Evolutionary conservation across 2,329 filamentous ascomycete species (phyloP).

Genomic region (Pseudogymnoascus sp.): DNA sequence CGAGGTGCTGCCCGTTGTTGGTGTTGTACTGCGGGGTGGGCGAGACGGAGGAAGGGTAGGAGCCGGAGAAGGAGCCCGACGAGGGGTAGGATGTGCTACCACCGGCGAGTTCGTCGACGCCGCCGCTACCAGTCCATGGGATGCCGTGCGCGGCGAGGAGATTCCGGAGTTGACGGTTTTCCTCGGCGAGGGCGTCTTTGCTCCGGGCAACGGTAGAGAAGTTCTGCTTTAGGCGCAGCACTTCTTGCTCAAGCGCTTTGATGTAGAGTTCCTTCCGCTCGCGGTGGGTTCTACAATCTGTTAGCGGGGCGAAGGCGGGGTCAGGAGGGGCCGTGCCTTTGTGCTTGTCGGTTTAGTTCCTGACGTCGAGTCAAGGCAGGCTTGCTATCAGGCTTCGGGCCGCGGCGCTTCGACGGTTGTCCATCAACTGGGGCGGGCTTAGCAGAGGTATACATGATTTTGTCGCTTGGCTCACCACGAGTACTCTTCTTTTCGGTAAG

Average conservation of each 20-base stretch:
- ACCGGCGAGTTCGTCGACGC: constrained; percentile 27
- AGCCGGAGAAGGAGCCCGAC: constrained; percentile 53
- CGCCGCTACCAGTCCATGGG: constrained; percentile 27
- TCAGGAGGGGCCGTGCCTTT: constrained; percentile 56
- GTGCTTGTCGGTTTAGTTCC: constrained; percentile 90
- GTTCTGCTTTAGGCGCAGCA: constrained; percentile 80
- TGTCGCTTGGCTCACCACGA: constrained; percentile 48
- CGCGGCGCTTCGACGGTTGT: constrained; percentile 77
- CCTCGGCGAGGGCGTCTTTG: constrained; percentile 65
- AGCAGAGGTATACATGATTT: constrained; percentile 1
- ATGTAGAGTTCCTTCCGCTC: constrained; percentile 96
- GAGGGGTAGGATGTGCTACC: constrained; percentile 41
- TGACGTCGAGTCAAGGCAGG: constrained; percentile 86
- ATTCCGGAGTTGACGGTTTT: constrained; percentile 67
- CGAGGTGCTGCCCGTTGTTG: not conserved
- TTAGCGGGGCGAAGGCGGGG: constrained; percentile 11
- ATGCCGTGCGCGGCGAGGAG: constrained; percentile 48
- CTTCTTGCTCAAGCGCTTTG: constrained; percentile 85
- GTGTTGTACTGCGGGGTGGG: constrained; percentile 5
- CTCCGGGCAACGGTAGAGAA: constrained; percentile 67
- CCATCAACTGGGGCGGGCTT: constrained; percentile 51
- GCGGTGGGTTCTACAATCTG: constrained; percentile 68
- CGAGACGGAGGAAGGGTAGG: constrained; percentile 25
- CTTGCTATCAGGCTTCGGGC: constrained; percentile 93
- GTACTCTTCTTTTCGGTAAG: constrained; percentile 67